Percentiles rank a stretch among this genome's conserved stretches.
These are phyloP conservation scores for Amanita subjunquillea DNA, from an alignment of 768 basidiomycete species.

Conservation along the genomic window DNA sequence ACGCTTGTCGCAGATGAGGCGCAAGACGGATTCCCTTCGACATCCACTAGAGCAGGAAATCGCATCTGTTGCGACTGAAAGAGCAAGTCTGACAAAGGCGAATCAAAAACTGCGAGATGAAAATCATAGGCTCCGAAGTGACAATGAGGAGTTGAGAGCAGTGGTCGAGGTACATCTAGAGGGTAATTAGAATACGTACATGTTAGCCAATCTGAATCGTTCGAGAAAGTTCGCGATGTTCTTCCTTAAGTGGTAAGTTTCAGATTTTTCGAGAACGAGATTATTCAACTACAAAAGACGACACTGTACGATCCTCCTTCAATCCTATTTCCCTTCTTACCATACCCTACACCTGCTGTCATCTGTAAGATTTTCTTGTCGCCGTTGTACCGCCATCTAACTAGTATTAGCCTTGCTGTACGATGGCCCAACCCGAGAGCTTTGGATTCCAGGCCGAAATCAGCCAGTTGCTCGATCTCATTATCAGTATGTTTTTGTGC, in stretches of 20 bases:
- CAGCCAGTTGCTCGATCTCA: slow-evolving; percentile 95
- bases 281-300: slow-evolving; percentile 26
- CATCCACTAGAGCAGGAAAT: slow-evolving; percentile 29
- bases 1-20: slow-evolving; percentile 35
- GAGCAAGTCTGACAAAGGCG: slow-evolving; percentile 30
- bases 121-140: slow-evolving; percentile 36
- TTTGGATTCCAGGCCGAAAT: slow-evolving; percentile 99
- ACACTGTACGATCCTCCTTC: slow-evolving; percentile 14
- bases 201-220: slow-evolving; percentile 10
- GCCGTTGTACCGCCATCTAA: slow-evolving; percentile 7
- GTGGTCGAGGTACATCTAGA: slow-evolving; percentile 62
- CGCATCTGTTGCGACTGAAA: slow-evolving; percentile 34
- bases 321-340: slow-evolving; percentile 14
- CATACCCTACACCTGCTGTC: slow-evolving; percentile 9
- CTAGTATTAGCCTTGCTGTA: slow-evolving; percentile 10
- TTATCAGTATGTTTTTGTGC: slow-evolving; percentile 69
- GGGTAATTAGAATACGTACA: slow-evolving; percentile 13
- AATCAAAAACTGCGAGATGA: slow-evolving; percentile 48
- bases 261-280: slow-evolving; percentile 40
- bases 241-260: slow-evolving; percentile 33
- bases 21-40: slow-evolving; percentile 24
- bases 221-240: slow-evolving; percentile 32
- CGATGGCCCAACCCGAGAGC: slow-evolving; percentile 66
- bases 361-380: not conserved
- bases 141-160: slow-evolving; percentile 51